Conservation (phyloP, 257 asterid genomes). For the Solanum medicagineum region DNA sequence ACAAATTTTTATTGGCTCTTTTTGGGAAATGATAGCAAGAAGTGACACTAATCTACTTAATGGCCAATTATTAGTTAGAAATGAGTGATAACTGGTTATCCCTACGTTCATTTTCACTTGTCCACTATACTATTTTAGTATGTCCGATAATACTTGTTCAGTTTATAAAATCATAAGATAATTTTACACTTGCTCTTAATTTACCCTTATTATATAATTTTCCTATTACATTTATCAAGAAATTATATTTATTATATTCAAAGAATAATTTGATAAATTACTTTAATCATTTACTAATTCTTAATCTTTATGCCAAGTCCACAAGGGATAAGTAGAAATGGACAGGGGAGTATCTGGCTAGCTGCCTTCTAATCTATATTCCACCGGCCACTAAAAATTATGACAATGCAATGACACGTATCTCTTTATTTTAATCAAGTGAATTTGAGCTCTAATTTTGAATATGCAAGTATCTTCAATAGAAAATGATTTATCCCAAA, state of each 20-base stretch:
- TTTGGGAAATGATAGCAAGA: neutral
- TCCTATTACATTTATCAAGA: too few species aligned
- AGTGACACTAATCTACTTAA: neutral
- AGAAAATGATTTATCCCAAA: neutral
- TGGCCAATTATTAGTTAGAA: neutral
- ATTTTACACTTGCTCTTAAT: too few species aligned
- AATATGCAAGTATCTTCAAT: neutral
- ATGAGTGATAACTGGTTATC: neutral
- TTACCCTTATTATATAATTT: too few species aligned
- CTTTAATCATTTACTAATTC: too few species aligned
- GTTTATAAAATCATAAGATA: too few species aligned
- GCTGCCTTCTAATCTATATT: neutral
- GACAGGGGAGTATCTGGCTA: neutral
- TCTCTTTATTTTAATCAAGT: neutral
- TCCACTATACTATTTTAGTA: too few species aligned
- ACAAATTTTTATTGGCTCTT: neutral
- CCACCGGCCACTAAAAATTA: neutral
- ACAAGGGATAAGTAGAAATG: too few species aligned
- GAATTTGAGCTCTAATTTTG: neutral
- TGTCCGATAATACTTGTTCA: too few species aligned
- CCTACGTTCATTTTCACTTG: accelerated
- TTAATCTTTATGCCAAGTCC: too few species aligned
- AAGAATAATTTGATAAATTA: too few species aligned
- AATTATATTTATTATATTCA: too few species aligned
- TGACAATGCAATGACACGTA: neutral